phyloP scores from a whole-genome alignment of 768 basidiomycete genomes.

The Rhodocollybia butyracea region DNA sequence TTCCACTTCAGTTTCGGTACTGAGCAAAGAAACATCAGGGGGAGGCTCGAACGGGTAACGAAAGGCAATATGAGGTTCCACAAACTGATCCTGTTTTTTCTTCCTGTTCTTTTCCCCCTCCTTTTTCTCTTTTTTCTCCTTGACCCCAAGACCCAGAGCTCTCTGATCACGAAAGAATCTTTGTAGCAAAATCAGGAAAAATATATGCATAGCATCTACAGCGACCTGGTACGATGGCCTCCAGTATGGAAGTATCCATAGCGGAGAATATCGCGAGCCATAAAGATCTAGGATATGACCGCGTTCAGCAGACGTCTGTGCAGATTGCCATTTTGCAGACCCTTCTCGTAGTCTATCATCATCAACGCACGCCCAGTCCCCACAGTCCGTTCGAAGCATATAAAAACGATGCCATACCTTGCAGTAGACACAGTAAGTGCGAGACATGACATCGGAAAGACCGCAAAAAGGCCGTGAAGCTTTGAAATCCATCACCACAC shows the following conservation, averaged over 20 bases:
- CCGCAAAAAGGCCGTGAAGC: background rate
- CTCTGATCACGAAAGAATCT: background rate
- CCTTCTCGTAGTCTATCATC: constrained; percentile 7
- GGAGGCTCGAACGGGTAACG: too few relatives aligned
- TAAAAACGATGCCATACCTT: background rate
- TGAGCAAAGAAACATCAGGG: too few relatives aligned
- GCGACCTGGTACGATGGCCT: constrained; percentile 26
- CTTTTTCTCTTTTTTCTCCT: too few relatives aligned
- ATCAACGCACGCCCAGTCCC: constrained; percentile 14
- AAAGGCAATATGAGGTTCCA: too few relatives aligned
- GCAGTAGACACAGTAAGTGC: background rate
- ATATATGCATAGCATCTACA: constrained; percentile 35
- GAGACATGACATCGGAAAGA: background rate
- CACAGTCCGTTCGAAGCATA: constrained; percentile 1
- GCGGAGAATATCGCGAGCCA: constrained; percentile 24
- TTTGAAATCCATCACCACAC: background rate
- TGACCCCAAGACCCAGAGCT: background rate
- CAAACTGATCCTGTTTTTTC: too few relatives aligned
- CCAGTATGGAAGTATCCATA: constrained; percentile 33
- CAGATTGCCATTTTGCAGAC: constrained; percentile 20
- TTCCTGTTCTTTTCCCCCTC: too few relatives aligned
- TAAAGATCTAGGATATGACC: constrained; percentile 14
- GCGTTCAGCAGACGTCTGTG: constrained; percentile 3
- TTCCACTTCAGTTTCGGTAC: too few relatives aligned
- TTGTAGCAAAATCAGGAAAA: background rate